These are phyloP conservation scores for Metarhizium rileyi DNA, from an alignment of 2,329 filamentous ascomycete species.

Conservation along the genomic window DNA sequence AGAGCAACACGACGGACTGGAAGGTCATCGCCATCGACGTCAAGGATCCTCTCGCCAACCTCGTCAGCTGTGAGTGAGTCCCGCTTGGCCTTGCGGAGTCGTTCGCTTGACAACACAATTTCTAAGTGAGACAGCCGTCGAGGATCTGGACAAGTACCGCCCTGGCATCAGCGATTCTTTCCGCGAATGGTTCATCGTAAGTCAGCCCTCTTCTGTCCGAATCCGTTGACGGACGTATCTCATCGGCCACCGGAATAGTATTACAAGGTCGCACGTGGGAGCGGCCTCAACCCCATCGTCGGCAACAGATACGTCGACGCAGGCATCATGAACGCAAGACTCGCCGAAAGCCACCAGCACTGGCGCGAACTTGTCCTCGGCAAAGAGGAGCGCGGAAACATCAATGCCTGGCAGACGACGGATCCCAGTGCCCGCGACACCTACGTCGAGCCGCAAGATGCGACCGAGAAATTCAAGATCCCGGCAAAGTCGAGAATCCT, in stretches of 20 bases:
- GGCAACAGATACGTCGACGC: slow-evolving; percentile 27
- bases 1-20: slow-evolving; percentile 26
- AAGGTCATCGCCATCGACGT: slow-evolving; percentile 30
- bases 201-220: too few relatives aligned
- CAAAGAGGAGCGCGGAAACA: slow-evolving; percentile 24
- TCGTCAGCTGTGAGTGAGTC: slow-evolving; percentile 22
- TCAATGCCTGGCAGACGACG: slow-evolving; percentile 32
- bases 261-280: slow-evolving; percentile 30
- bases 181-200: slow-evolving; percentile 30
- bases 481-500: slow-evolving; percentile 20
- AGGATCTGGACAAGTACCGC: slow-evolving; percentile 29
- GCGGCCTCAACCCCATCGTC: slow-evolving; percentile 25
- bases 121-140: slow-evolving; percentile 13
- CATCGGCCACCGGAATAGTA: slow-evolving; percentile 15
- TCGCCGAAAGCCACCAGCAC: slow-evolving; percentile 27
- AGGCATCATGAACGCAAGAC: slow-evolving; percentile 19
- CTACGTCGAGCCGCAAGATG: slow-evolving; percentile 22
- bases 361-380: slow-evolving; percentile 31
- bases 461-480: slow-evolving; percentile 21
- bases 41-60: slow-evolving; percentile 25
- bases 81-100: fast-evolving
- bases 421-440: slow-evolving; percentile 19
- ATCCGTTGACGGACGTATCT: too few relatives aligned
- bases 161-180: slow-evolving; percentile 25
- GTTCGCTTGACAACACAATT: slow-evolving; percentile 10